Evolutionary conservation across 2,329 filamentous ascomycete species (phyloP).

Genomic region (Cordyceps cateniannulata): DNA sequence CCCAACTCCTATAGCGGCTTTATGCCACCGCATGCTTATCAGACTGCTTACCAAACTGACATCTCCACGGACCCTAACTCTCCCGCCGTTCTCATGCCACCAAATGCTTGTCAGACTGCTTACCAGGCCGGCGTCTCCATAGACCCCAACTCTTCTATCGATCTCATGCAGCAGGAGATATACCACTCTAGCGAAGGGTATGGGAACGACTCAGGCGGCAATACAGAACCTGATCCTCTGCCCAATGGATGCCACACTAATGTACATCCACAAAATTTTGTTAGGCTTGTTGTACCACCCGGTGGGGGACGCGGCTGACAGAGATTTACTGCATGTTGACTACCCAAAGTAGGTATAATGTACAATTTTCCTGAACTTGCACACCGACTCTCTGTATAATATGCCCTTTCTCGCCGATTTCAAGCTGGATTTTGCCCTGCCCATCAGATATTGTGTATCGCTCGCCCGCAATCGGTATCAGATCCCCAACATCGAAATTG

Average conservation of each 20-base stretch:
- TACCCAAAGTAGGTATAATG: neutral
- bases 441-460: neutral
- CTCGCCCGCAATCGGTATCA: neutral
- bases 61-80: neutral
- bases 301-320: neutral
- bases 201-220: neutral
- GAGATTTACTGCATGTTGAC: neutral
- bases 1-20: neutral
- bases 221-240: neutral
- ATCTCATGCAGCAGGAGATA: neutral
- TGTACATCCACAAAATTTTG: neutral
- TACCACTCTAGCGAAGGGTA: neutral
- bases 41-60: neutral
- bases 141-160: neutral
- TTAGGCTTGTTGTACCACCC: neutral
- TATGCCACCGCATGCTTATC: neutral
- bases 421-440: neutral
- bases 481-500: neutral
- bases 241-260: neutral
- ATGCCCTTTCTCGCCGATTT: neutral
- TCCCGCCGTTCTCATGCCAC: neutral
- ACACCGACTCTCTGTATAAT: neutral
- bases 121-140: neutral
- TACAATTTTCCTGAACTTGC: neutral
- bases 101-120: neutral